These are phyloP conservation scores for Cladosporium sp. DNA, from an alignment of 2,329 filamentous ascomycete genomes.

Conservation along the genomic window DNA sequence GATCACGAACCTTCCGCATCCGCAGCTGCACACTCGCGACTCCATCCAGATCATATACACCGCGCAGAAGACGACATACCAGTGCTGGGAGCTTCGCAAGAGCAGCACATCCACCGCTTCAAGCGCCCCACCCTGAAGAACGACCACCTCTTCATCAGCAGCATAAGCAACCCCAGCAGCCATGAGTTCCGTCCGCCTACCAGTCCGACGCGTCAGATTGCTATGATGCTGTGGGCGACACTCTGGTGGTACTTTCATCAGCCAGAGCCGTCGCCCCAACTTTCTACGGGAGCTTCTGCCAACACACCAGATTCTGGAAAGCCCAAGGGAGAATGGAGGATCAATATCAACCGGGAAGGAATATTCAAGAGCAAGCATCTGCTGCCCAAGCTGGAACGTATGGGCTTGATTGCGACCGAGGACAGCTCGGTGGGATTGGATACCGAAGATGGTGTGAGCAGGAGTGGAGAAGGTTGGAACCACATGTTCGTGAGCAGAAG, in stretches of 20 bases:
- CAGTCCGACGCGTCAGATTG: constrained; percentile 84
- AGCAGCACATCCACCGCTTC: constrained; percentile 63
- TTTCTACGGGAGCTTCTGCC: constrained; percentile 64
- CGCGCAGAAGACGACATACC: constrained; percentile 32
- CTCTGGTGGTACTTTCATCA: constrained; percentile 98
- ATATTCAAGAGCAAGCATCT: constrained; percentile 80
- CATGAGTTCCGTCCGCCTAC: constrained; percentile 75
- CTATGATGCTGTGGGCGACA: constrained; percentile 95
- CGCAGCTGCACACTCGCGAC: constrained; percentile 19
- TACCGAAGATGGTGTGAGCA: constrained; percentile 50
- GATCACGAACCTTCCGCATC: constrained; percentile 19
- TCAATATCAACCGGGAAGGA: constrained; percentile 83
- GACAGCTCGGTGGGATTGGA: constrained; percentile 71
- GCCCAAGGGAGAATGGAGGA: constrained; percentile 82
- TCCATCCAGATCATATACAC: constrained; percentile 20
- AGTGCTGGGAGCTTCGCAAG: constrained; percentile 22
- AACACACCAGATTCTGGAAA: constrained; percentile 66
- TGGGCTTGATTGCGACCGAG: constrained; percentile 78
- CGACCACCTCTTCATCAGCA: constrained; percentile 88
- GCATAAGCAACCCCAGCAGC: constrained; percentile 79
- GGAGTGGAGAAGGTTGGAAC: constrained; percentile 65
- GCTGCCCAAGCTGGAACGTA: constrained; percentile 86
- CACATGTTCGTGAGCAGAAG: constrained; percentile 78
- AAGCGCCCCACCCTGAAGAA: constrained; percentile 70
- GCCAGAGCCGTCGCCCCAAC: constrained; percentile 64